Evolutionary conservation across 1,284 basidiomycete genomes (phyloP).

Genomic region (Marasmius sp.): DNA sequence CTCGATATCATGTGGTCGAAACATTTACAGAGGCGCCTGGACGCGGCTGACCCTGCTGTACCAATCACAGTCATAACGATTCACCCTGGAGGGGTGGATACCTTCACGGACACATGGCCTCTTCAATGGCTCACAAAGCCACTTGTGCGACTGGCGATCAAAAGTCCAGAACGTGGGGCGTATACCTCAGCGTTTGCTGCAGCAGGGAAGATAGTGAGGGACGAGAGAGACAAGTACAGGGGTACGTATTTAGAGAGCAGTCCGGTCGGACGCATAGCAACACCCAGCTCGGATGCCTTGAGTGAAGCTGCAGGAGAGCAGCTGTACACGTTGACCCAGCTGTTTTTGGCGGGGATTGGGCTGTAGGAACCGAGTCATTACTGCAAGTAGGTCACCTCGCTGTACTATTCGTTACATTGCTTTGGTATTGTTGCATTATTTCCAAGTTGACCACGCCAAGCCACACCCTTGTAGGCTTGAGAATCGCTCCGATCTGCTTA

Average conservation of each 20-base stretch:
- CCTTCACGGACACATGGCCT: conserved; percentile 22
- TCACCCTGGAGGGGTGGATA: conserved; percentile 31
- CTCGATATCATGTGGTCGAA: conserved; percentile 25
- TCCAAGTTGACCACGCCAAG: no score
- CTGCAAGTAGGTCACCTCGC: background rate
- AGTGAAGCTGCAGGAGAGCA: conserved; percentile 15
- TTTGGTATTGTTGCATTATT: background rate
- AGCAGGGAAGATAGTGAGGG: conserved; percentile 26
- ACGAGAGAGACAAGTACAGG: conserved; percentile 25
- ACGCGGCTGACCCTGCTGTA: conserved; percentile 13
- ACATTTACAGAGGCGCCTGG: conserved; percentile 25
- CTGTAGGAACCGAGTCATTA: background rate
- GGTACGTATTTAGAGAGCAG: conserved; percentile 25
- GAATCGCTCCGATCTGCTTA: no score
- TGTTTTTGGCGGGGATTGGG: conserved; percentile 5
- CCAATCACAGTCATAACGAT: conserved; percentile 28
- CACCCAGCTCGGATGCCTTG: conserved; percentile 13
- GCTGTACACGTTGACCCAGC: conserved; percentile 22
- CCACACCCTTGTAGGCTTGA: no score
- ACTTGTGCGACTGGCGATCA: conserved; percentile 23
- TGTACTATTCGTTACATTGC: background rate
- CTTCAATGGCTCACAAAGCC: conserved; percentile 17
- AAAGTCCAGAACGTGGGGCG: conserved; percentile 27
- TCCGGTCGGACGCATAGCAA: conserved; percentile 24
- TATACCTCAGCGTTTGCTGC: conserved; percentile 37